Percentiles rank a stretch among this genome's conserved stretches.
These are phyloP conservation scores for Penicillium roqueforti DNA, from an alignment of 495 filamentous ascomycete species.

Conservation along the genomic window DNA sequence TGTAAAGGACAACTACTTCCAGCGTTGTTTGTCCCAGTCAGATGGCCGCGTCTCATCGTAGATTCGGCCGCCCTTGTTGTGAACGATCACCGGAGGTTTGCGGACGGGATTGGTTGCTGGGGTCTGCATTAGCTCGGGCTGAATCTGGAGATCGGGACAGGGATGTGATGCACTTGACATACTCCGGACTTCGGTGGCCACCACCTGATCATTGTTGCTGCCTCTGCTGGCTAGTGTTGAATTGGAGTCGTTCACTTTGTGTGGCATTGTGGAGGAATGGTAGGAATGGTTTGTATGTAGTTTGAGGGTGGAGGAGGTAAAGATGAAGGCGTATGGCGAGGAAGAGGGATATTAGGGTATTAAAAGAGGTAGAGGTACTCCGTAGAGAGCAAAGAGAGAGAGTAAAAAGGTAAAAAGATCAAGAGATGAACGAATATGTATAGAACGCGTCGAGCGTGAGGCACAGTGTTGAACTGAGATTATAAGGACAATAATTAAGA, in stretches of 20 bases:
- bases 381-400: too few relatives aligned
- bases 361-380: conserved; percentile 2
- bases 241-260: conserved; percentile 46
- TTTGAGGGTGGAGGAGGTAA: conserved; percentile 4
- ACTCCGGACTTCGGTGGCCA: conserved; percentile 38
- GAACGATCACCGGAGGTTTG: conserved; percentile 40
- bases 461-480: conserved; percentile 29
- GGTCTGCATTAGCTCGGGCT: conserved; percentile 23
- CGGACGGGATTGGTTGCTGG: conserved; percentile 26
- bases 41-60: conserved; percentile 47
- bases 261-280: conserved; percentile 31
- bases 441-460: conserved; percentile 11
- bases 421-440: conserved; percentile 1
- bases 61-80: conserved; percentile 45
- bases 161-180: conserved; percentile 10
- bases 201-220: conserved; percentile 38
- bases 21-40: conserved; percentile 49
- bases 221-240: conserved; percentile 40
- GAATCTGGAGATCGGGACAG: conserved; percentile 19
- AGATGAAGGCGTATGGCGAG: too few relatives aligned
- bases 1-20: conserved; percentile 35
- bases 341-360: neutral
- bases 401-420: neutral
- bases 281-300: conserved; percentile 4
- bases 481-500: conserved; percentile 15